Base-by-base conservation (phyloP, 164 flowering plant species). In the Berberis thunbergii region DNA sequence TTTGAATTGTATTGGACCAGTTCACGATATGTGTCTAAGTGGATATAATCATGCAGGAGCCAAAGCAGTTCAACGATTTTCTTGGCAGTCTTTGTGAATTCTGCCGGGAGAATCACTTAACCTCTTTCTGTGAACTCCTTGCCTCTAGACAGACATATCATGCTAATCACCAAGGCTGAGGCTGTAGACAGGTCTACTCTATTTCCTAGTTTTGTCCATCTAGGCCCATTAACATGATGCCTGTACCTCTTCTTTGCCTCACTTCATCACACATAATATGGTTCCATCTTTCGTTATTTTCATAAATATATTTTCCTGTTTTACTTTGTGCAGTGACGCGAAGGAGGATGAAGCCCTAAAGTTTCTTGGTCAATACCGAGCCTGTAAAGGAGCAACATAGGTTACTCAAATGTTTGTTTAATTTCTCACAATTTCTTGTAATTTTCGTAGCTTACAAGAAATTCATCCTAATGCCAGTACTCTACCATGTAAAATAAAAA, bases 51-150 rank as follows among this genome's bases (percentile, higher is more conserved):
- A 1, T 48, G n/a, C 73, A 89, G 96, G 92, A 89, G 66, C 90
- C 92, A 8, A 80, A 78, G 48, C 80, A 81, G 68, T 92, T 87
- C 84, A 92, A 92, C 68, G 80, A 84, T 63, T 87, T 89, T 66
- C 71, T 92, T 56, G 75, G 26, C 7, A 69, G 70, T 50, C 78
- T 87, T 56, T 49, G 54, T 55, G 74, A 73, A 43, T 81, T 72
- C 69, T 86, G 89, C 74, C 73, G 60, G 61, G 76, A 81, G 64
- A 75, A 77, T 49, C 49, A 74, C 67, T 76, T 82, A 10, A 55
- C 44, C 12, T 68, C 68, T 70, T 85, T 92, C 62, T 78, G 73
- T 45, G 77, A 84, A 49, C 79, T 69, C 45, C 86, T 92, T 60
- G 76, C 66, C 41, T 74, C 85, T 11, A 77, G 78, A 57, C 26